Evolutionary conservation across 2,329 filamentous ascomycete species (phyloP).

Genomic region (Penicillium sp.): DNA sequence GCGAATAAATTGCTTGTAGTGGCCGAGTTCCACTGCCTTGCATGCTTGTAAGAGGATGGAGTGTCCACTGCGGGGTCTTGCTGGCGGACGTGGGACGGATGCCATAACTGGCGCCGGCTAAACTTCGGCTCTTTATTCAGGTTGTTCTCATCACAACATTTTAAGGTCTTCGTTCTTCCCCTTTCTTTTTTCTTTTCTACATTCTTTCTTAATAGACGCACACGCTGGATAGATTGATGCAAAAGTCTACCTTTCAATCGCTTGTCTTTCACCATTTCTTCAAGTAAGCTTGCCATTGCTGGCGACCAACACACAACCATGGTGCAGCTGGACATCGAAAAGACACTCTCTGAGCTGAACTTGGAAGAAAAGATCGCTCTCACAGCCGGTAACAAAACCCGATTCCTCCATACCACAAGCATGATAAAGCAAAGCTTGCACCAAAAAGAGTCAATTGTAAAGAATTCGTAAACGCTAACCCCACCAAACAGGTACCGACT

Average conservation of each 20-base stretch:
- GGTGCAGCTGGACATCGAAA: constrained; percentile 36
- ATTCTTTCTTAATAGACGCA: not conserved
- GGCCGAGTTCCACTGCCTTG: not conserved
- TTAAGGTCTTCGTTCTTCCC: not conserved
- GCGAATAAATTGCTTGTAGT: not conserved
- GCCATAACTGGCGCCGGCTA: not conserved
- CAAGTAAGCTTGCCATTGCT: not conserved
- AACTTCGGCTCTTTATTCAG: constrained; percentile 3
- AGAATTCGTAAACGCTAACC: not conserved
- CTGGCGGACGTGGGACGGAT: not conserved
- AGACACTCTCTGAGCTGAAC: constrained; percentile 52
- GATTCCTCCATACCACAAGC: not conserved
- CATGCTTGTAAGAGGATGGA: not conserved
- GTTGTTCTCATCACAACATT: not conserved
- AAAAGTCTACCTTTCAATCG: not conserved
- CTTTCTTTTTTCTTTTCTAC: not conserved
- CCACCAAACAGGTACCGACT: constrained; percentile 45
- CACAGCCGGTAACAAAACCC: constrained; percentile 27
- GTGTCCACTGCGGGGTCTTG: not conserved
- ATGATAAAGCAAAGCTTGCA: not conserved
- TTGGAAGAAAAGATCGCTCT: constrained; percentile 56
- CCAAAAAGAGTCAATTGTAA: not conserved
- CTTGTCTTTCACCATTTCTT: not conserved
- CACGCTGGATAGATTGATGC: not conserved
- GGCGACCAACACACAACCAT: constrained; percentile 17